A percentile compares a stretch with the other conserved stretches of the same genome.
Conservation (phyloP, 768 basidiomycete genomes). For the Lactifluus subvellereus region DNA sequence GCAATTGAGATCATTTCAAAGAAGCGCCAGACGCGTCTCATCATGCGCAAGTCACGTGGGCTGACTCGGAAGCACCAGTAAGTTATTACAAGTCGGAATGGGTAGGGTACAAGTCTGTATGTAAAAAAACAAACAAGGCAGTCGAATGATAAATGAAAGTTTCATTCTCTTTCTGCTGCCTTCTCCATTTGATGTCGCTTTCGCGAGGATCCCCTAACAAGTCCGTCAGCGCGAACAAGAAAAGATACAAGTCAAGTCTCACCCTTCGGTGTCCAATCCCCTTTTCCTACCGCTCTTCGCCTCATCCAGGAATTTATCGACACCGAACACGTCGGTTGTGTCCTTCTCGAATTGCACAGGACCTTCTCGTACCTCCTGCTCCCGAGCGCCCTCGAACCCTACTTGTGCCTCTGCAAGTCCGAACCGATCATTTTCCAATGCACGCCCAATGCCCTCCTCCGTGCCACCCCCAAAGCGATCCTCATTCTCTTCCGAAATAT, state of each 20-base stretch:
- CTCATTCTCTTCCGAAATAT: constrained; percentile 78
- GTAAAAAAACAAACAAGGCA: too few relatives aligned
- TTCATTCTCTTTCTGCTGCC: constrained; percentile 42
- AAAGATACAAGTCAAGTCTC: constrained; percentile 28
- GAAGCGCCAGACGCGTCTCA: too few relatives aligned
- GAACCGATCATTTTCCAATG: constrained; percentile 91
- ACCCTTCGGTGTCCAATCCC: constrained; percentile 73
- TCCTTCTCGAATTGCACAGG: constrained; percentile 99
- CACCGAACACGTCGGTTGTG: constrained; percentile 91
- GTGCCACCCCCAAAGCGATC: constrained; percentile 93
- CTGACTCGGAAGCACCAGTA: neutral
- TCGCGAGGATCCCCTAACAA: constrained; percentile 47
- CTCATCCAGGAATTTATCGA: constrained; percentile 95
- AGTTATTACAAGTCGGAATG: neutral
- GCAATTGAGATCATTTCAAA: neutral
- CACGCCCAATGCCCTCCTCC: constrained; percentile 88
- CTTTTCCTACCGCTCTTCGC: constrained; percentile 94
- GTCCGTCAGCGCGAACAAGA: neutral
- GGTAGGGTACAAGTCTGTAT: neutral
- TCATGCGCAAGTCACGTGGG: constrained; percentile 2
- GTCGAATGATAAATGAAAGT: neutral
- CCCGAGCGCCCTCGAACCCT: constrained; percentile 88
- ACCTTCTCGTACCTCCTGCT: constrained; percentile 81
- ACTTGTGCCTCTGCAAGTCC: constrained; percentile 75
- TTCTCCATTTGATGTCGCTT: constrained; percentile 67